Evolutionary conservation across 2,329 filamentous ascomycete genomes (phyloP), one percentile per base, ranked within the genome.

Genomic region (Corinectria fuckeliana): DNA sequence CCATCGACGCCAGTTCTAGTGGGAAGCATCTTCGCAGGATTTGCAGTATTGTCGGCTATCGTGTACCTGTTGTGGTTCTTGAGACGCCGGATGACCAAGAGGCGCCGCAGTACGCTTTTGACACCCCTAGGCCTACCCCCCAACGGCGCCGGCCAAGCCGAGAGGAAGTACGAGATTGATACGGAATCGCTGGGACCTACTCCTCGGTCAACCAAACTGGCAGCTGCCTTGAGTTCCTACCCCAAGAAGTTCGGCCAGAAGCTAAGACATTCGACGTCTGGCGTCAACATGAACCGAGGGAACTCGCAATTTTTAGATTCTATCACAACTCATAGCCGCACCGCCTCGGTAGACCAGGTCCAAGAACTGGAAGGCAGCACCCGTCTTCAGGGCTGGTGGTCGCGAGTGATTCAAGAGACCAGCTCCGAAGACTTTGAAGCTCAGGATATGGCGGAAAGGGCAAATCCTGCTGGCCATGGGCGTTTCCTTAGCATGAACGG

Each of bases 241-340:
- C 73, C 75, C 9, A 71, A 69, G 55, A 69, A 67, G 42, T 60
- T 70, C 38, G 64, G 65, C 10, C 60, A 64, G 55, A 63, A 61
- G 36, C 51, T 71, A 20, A 61, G 59, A 30, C 58, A 53, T 55
- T 73, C 70, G 25, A 74, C 72, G 8, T 74, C 78, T 2, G 77
- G 75, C 45, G 78, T 85, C 26, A 80, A 85, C 56, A 75, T 85
- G 62, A 79, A 85, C 70, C 76, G 81, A 47, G 81, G 82, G 6
- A 83, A 81, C 64, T 84, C 84, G 8, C 84, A 85, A 63, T 84
- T 82, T 61, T 74, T 78, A 58, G 74, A 77, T n/a, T n/a, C 21
- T 55, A 70, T 50, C 60, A 61, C 11, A 69, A n/a, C 69, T 25
- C 78, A 80, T 61, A 80, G 77, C 58, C 76, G 77, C 28, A 76